Conservation (phyloP, 441 rosid species). For the Brassica hybrid region DNA sequence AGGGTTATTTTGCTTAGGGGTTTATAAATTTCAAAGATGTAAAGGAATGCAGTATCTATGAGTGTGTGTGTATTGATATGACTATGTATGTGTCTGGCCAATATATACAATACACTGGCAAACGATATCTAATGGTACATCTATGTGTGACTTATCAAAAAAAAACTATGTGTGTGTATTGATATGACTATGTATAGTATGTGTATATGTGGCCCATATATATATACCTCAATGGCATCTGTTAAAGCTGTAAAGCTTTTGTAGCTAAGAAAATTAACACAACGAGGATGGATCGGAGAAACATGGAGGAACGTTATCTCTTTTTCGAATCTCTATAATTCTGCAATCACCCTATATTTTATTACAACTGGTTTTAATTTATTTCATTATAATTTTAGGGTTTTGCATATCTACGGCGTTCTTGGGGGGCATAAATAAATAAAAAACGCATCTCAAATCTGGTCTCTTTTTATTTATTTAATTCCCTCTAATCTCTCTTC, state of each 20-base stretch:
- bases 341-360: not conserved
- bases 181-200: not conserved
- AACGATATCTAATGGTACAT: not conserved
- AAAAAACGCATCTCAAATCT: constrained; percentile 28
- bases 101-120: not conserved
- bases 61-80: not conserved
- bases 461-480: constrained; percentile 18
- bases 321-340: constrained; percentile 4
- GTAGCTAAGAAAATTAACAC: constrained; percentile 33
- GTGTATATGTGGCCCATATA: constrained; percentile 9
- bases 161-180: not conserved
- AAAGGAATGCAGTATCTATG: too few species aligned
- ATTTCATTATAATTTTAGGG: not conserved
- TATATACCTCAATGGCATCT: constrained; percentile 40
- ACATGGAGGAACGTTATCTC: constrained; percentile 41
- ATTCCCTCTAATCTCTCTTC: constrained; percentile 29
- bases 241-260: constrained; percentile 39
- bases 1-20: not conserved
- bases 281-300: constrained; percentile 31
- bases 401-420: constrained; percentile 26
- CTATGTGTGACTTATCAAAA: not conserved
- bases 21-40: not conserved
- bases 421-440: constrained; percentile 39
- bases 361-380: constrained; percentile 13
- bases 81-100: not conserved